phyloP scores from a whole-genome alignment of 495 filamentous ascomycete genomes.

The Letharia columbiana region DNA sequence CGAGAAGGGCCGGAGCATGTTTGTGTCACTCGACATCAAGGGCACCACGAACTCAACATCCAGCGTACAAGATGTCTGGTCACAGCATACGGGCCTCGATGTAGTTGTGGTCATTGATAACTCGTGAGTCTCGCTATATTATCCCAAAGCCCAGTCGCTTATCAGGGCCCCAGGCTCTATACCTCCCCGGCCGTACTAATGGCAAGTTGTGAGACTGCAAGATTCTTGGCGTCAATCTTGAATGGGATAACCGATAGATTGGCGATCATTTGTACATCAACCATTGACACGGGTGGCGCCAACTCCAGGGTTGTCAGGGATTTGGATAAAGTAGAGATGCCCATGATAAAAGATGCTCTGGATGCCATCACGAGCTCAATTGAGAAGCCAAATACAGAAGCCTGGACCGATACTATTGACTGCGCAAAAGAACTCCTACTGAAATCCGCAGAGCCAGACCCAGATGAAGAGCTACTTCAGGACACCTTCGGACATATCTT shows the following conservation, averaged over 20 bases:
- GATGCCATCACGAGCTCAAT: slow-evolving; percentile 22
- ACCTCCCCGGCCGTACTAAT: slow-evolving; percentile 25
- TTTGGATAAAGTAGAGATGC: slow-evolving; percentile 10
- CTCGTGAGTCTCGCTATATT: slow-evolving; percentile 12
- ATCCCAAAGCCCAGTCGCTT: neutral
- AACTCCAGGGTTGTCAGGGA: slow-evolving; percentile 19
- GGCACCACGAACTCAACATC: slow-evolving; percentile 5
- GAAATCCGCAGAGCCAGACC: slow-evolving; percentile 7
- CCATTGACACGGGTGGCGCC: neutral
- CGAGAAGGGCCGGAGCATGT: slow-evolving; percentile 18
- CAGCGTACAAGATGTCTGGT: neutral
- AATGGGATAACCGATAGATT: slow-evolving; percentile 19
- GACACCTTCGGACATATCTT: slow-evolving; percentile 26
- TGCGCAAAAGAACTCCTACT: slow-evolving; percentile 19
- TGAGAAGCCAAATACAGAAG: neutral
- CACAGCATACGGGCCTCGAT: slow-evolving; percentile 15
- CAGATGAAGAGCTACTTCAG: slow-evolving; percentile 9
- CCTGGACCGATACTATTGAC: slow-evolving; percentile 16
- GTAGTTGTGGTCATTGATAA: slow-evolving; percentile 26
- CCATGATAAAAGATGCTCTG: slow-evolving; percentile 18
- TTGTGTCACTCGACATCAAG: slow-evolving; percentile 22
- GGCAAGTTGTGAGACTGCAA: slow-evolving; percentile 24
- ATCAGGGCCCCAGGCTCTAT: slow-evolving; percentile 14
- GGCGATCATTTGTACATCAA: slow-evolving; percentile 23
- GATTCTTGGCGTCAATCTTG: slow-evolving; percentile 23